These are phyloP conservation scores for Xylariaceae sp. DNA, from an alignment of 2,329 filamentous ascomycete genomes.

Conservation along the genomic window DNA sequence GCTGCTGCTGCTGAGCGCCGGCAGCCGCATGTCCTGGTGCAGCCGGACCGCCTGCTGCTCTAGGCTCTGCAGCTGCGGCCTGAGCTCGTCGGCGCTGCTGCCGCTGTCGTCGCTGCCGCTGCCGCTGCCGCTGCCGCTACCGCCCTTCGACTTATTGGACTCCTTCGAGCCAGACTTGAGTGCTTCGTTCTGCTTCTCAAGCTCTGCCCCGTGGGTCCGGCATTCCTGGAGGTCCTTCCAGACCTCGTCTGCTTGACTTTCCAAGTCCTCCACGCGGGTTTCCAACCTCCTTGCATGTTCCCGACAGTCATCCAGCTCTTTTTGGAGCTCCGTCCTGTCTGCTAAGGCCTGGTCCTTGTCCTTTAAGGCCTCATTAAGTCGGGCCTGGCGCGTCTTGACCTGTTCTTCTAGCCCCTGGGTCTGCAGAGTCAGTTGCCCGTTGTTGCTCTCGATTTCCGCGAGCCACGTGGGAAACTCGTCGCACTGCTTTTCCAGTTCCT, in stretches of 20 bases:
- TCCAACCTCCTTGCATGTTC: not conserved
- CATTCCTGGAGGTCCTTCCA: not conserved
- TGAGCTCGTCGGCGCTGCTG: conserved; percentile 2
- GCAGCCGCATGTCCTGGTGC: not conserved
- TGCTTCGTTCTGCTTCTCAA: not conserved
- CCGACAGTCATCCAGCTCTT: not conserved
- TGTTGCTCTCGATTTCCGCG: not conserved
- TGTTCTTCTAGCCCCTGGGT: conserved; percentile 5
- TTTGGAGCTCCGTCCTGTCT: not conserved
- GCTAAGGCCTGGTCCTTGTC: not conserved
- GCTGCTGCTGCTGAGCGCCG: too few species aligned
- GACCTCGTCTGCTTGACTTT: not conserved
- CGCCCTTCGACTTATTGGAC: conserved; percentile 2
- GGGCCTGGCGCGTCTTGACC: not conserved
- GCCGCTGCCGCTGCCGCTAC: conserved; percentile 1
- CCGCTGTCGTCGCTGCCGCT: not conserved
- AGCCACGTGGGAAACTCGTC: not conserved
- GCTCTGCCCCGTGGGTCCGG: not conserved
- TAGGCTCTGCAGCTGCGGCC: not conserved
- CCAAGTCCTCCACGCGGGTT: not conserved
- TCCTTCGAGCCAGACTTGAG: conserved; percentile 1
- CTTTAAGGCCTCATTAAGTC: not conserved
- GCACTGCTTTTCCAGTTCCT: conserved; percentile 3
- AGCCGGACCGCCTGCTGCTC: not conserved
- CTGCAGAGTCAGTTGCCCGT: too few species aligned